phyloP scores from a whole-genome alignment of 2,329 filamentous ascomycete species.

The Ascochyta clinopodiicola region DNA sequence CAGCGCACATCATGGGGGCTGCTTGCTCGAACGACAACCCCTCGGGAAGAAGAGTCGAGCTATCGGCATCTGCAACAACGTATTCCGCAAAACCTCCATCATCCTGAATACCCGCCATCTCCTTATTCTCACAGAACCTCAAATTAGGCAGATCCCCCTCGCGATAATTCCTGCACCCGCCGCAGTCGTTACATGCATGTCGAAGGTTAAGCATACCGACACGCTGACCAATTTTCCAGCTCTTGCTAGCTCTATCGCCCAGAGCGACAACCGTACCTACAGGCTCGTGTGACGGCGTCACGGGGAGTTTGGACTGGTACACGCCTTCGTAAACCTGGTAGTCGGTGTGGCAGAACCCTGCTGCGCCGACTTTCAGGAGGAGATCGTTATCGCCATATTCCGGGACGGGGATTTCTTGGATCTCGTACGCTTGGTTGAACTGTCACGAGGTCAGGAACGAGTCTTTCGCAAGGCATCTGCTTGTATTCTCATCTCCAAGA shows the following conservation, averaged over 20 bases:
- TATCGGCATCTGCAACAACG: conserved; percentile 26
- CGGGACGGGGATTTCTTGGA: conserved; percentile 20
- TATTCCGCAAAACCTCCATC: conserved; percentile 37
- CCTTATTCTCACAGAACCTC: conserved; percentile 27
- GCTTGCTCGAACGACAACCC: conserved; percentile 27
- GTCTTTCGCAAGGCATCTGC: neutral
- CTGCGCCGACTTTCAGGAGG: conserved; percentile 18
- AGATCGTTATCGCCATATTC: conserved; percentile 15
- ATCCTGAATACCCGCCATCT: conserved; percentile 24
- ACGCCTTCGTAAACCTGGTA: conserved; percentile 26
- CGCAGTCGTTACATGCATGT: conserved; percentile 16
- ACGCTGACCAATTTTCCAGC: conserved; percentile 31
- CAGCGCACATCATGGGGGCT: conserved; percentile 39
- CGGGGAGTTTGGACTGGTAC: conserved; percentile 19
- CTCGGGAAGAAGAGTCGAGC: conserved; percentile 26
- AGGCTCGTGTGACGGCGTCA: conserved; percentile 36
- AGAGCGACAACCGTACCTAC: conserved; percentile 31
- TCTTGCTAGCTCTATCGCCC: conserved; percentile 23
- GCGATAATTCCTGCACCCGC: conserved; percentile 3
- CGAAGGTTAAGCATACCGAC: conserved; percentile 24
- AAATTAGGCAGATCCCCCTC: conserved; percentile 22
- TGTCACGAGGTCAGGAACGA: neutral
- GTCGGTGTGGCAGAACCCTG: conserved; percentile 27
- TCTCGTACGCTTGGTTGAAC: conserved; percentile 17
- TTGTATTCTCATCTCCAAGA: neutral